phyloP scores from a whole-genome alignment of 2,329 filamentous ascomycete genomes.

The Colletotrichum cordylinicola region DNA sequence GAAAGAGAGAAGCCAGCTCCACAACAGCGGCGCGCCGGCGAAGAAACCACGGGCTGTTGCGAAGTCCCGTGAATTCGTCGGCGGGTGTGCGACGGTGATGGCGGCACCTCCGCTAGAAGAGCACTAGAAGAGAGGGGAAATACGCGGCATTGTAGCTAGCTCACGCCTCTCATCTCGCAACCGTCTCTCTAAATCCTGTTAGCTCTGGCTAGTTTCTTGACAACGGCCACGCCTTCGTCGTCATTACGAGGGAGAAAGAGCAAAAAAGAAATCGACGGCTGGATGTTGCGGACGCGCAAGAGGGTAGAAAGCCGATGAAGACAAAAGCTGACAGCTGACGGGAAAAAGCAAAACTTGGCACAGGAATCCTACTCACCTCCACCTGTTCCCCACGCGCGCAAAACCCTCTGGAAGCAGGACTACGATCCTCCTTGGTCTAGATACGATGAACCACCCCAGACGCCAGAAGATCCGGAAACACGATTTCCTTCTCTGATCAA shows the following conservation, averaged over 20 bases:
- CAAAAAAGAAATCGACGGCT: neutral
- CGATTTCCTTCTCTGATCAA: neutral
- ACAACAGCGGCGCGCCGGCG: neutral
- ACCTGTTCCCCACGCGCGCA: neutral
- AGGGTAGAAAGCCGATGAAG: neutral
- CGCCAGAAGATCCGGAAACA: neutral
- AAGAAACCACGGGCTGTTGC: neutral
- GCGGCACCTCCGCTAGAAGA: neutral
- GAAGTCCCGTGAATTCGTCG: neutral
- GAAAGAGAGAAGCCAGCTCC: neutral
- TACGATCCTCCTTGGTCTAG: neutral
- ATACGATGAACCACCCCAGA: neutral
- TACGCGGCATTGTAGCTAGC: neutral
- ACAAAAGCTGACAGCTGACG: neutral
- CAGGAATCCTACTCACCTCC: neutral
- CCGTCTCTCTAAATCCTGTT: neutral
- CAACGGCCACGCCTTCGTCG: neutral
- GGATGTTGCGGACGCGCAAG: neutral
- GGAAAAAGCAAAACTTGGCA: neutral
- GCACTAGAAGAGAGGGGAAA: neutral
- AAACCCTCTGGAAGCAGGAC: neutral
- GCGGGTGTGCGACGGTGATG: neutral
- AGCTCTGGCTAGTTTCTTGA: neutral
- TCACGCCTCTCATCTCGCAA: neutral
- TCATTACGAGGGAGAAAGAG: neutral